Conservation (phyloP, 371 early-diverging fungal genomes). For the Mucor circinelloides region DNA sequence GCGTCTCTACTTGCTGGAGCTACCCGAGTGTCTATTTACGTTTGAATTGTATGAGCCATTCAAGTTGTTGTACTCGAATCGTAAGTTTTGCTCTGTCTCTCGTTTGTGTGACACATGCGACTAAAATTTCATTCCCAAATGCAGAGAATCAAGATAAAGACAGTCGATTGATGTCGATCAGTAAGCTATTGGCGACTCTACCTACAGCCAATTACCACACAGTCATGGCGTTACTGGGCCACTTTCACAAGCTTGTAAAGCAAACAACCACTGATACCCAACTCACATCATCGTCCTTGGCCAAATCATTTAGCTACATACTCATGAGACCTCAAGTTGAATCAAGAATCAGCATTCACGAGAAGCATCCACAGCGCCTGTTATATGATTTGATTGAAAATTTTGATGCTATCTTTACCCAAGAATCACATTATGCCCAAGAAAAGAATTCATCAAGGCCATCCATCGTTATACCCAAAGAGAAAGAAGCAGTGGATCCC, state of each 20-base stretch:
- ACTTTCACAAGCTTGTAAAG: slow-evolving; percentile 48
- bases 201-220: slow-evolving; percentile 58
- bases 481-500: slow-evolving; percentile 2
- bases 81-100: slow-evolving; percentile 38
- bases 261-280: background rate
- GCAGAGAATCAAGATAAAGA: slow-evolving; percentile 40
- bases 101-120: background rate
- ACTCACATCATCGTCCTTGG: slow-evolving; percentile 10
- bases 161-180: slow-evolving; percentile 44
- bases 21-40: slow-evolving; percentile 72
- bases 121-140: background rate
- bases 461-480: slow-evolving; percentile 15
- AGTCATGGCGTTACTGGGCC: slow-evolving; percentile 45
- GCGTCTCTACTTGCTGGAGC: slow-evolving; percentile 71
- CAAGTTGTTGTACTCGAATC: slow-evolving; percentile 65
- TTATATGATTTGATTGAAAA: slow-evolving; percentile 57
- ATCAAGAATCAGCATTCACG: slow-evolving; percentile 55
- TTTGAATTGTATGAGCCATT: slow-evolving; percentile 77
- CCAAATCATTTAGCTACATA: slow-evolving; percentile 53
- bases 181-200: slow-evolving; percentile 58
- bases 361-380: slow-evolving; percentile 59
- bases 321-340: slow-evolving; percentile 61
- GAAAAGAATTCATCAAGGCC: slow-evolving; percentile 31
- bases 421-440: slow-evolving; percentile 28
- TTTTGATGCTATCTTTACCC: slow-evolving; percentile 32